Conservation (phyloP, 2,329 filamentous ascomycete genomes). For the Exophiala bonariae region DNA sequence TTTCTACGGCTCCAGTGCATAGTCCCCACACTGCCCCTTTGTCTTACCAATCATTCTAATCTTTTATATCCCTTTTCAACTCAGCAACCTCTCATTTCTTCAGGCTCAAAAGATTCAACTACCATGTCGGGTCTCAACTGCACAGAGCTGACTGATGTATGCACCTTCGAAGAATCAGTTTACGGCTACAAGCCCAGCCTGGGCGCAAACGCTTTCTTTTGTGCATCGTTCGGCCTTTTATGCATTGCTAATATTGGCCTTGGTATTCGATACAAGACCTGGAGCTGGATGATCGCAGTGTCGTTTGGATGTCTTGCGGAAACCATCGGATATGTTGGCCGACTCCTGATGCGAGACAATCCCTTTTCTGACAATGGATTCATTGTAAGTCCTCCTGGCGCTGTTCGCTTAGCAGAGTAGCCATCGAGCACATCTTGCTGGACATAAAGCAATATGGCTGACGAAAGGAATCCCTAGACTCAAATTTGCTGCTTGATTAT, state of each 20-base stretch:
- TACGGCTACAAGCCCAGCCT: constrained; percentile 57
- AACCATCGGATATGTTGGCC: constrained; percentile 56
- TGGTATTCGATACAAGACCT: constrained; percentile 54
- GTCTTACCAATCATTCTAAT: neutral
- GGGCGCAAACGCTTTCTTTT: constrained; percentile 54
- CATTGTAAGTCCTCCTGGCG: constrained; percentile 14
- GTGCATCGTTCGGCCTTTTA: constrained; percentile 51
- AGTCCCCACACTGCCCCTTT: too few species aligned
- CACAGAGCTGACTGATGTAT: constrained; percentile 36
- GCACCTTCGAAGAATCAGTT: constrained; percentile 48
- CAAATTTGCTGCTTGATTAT: constrained; percentile 59
- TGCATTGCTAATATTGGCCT: constrained; percentile 50
- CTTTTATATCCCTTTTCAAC: neutral
- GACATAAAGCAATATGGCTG: too few species aligned
- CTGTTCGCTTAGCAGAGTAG: too few species aligned
- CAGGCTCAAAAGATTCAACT: neutral
- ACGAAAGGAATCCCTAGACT: constrained; percentile 25
- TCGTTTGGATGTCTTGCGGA: constrained; percentile 51
- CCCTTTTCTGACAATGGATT: constrained; percentile 52
- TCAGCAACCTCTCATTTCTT: neutral
- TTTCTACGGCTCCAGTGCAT: neutral
- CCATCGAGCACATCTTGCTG: too few species aligned
- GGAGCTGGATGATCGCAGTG: constrained; percentile 54
- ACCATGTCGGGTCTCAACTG: constrained; percentile 20
- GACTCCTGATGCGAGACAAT: constrained; percentile 54